Conservation (phyloP, 176 grass and related monocot species). For the Rhynchospora tenuis region DNA sequence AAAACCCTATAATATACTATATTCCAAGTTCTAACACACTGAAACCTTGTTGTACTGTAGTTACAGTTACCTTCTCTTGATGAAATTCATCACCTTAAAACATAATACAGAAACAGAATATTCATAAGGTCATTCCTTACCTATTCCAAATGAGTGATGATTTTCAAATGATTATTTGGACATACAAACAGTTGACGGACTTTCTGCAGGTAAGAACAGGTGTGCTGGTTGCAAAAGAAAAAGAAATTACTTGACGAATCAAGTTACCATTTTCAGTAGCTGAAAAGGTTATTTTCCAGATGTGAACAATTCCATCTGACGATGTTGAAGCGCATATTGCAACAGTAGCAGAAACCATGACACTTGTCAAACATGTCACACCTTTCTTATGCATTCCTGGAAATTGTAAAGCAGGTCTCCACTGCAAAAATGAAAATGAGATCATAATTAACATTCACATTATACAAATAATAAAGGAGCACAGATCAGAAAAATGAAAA, state of each 20-base stretch:
- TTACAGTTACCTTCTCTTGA: background rate
- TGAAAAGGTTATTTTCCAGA: constrained; percentile 59
- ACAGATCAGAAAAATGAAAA: background rate
- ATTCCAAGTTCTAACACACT: background rate
- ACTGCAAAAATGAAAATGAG: constrained; percentile 45
- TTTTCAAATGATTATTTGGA: background rate
- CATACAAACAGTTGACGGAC: background rate
- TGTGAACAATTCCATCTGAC: constrained; percentile 72
- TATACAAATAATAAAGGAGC: background rate
- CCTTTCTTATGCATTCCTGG: constrained; percentile 91
- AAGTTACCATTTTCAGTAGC: constrained; percentile 42
- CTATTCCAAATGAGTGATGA: background rate
- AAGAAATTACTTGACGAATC: background rate
- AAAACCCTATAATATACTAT: background rate
- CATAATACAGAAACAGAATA: background rate
- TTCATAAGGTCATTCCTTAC: background rate
- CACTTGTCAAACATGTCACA: constrained; percentile 69
- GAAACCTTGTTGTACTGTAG: background rate
- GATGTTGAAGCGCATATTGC: constrained; percentile 83
- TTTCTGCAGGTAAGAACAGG: background rate
- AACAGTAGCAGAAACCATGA: constrained; percentile 50
- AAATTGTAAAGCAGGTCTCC: constrained; percentile 61
- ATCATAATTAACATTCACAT: constrained; percentile 19
- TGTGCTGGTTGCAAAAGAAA: background rate
- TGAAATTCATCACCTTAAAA: background rate